Evolutionary conservation across 192 early-diverging fungal genomes (phyloP), one percentile per base, ranked within the genome.

Genomic region (Gorgonomyces haynaldii): DNA sequence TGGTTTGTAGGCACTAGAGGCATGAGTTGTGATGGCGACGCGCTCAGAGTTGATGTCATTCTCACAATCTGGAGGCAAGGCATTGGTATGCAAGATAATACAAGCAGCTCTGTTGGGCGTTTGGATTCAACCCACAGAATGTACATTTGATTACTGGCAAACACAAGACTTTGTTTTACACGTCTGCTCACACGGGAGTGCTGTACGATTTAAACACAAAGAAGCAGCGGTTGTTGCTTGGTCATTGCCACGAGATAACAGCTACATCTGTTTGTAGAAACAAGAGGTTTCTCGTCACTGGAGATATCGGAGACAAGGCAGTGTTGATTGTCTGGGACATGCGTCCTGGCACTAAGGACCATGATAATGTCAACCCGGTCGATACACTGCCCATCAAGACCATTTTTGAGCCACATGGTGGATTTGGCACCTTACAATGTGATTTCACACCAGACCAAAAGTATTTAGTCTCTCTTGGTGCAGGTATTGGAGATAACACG

Each of bases 241-340:
- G 71, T 29, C 76, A 79, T 59, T 74, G 63, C 55, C 77, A 79
- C 45, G 36, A 50, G 40, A 68, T 79, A 13, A 51, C 64, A 3
- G 52, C 59, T 10, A 45, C 59, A 22, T 35, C 66, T 13, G 47
- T 61, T 23, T 64, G 67, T 13, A 30, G 51, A 15, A 42, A 68
- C 46, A 61, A 63, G 29, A 50, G 72, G 19, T 79, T 64, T 55
- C 27, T 79, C 17, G 59, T 66, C 1, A 76, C 76, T 7, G 68
- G 69, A 4, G 76, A 79, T 57, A 63, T 51, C 29, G 76, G 76
- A 17, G 28, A 52, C 2, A 45, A 56, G 36, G 56, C 74, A 9
- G 36, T 75, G 23, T 20, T 79, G 29, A 76, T 79, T 19, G 52
- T 79, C 19, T 79, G 76, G 76, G 75, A 79, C 38, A 76, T 62